Percentiles rank a stretch among this genome's conserved stretches.
Conservation (phyloP, 2,329 filamentous ascomycete species). For the Pseudogymnoascus destructans region DNA sequence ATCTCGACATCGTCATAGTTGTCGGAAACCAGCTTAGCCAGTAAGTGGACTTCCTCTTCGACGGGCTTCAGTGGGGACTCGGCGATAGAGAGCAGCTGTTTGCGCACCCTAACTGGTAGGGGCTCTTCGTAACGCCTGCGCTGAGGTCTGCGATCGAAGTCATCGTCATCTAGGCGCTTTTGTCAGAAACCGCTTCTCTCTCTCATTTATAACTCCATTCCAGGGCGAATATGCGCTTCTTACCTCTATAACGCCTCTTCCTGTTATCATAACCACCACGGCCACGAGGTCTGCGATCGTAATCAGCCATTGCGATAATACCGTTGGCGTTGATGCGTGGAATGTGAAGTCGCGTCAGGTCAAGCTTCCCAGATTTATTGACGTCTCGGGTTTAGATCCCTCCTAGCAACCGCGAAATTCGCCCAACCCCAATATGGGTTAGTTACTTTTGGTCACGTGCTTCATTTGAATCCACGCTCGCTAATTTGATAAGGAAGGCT, state of each 20-base stretch:
- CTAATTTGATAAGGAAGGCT: neutral
- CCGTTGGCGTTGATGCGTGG: constrained; percentile 3
- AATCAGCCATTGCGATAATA: constrained; percentile 35
- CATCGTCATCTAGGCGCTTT: constrained; percentile 52
- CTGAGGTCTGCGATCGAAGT: constrained; percentile 60
- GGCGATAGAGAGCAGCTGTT: constrained; percentile 66
- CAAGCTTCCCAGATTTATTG: constrained; percentile 6
- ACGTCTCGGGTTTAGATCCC: constrained; percentile 8
- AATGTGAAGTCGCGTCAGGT: constrained; percentile 7
- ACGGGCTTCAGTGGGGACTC: constrained; percentile 68
- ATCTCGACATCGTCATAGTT: constrained; percentile 78
- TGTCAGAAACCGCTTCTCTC: constrained; percentile 22
- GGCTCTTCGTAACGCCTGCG: constrained; percentile 65
- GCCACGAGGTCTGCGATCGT: constrained; percentile 30
- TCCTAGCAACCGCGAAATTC: constrained; percentile 6
- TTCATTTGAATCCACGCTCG: neutral
- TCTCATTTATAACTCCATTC: neutral
- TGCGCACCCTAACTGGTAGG: constrained; percentile 56
- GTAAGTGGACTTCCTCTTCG: constrained; percentile 62
- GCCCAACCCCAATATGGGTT: neutral
- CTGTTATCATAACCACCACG: constrained; percentile 42
- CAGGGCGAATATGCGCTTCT: constrained; percentile 17
- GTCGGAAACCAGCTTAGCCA: constrained; percentile 66
- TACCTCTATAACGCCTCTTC: constrained; percentile 73
- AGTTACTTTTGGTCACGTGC: neutral